These are phyloP conservation scores for Scheffersomyces segobiensis DNA, from an alignment of 1,139 yeast genomes.

Conservation along the genomic window DNA sequence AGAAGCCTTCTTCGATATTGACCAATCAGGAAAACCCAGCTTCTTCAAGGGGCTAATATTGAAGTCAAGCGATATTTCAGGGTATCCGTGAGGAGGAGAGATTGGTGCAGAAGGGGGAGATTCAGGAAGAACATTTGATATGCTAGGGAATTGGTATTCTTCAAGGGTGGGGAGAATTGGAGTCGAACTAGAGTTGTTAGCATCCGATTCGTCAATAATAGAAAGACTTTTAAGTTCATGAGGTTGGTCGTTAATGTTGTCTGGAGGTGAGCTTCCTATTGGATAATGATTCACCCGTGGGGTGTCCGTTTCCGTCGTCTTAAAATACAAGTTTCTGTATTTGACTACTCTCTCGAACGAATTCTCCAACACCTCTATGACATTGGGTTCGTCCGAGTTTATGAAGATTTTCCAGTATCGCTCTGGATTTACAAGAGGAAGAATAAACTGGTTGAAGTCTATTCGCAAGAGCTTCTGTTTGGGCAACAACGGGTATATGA, in stretches of 20 bases:
- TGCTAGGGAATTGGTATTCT: conserved; percentile 5
- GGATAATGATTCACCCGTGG: background rate
- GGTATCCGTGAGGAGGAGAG: conserved; percentile 31
- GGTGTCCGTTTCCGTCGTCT: background rate
- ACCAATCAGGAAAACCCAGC: conserved; percentile 9
- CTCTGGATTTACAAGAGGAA: conserved; percentile 70
- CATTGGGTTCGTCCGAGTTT: conserved; percentile 33
- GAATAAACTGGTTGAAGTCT: conserved; percentile 51
- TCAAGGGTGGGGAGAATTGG: background rate
- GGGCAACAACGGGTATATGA: conserved; percentile 68
- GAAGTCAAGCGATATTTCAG: conserved; percentile 1
- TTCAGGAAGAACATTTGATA: conserved; percentile 34
- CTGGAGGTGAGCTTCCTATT: background rate
- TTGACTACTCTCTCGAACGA: conserved; percentile 43
- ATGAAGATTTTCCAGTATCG: conserved; percentile 68
- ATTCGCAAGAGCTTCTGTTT: conserved; percentile 58
- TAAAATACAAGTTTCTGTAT: conserved; percentile 42
- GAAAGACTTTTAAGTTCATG: conserved; percentile 14
- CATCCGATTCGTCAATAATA: conserved; percentile 14
- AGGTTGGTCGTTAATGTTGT: conserved; percentile 15
- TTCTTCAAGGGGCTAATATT: conserved; percentile 8
- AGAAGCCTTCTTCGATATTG: conserved; percentile 21
- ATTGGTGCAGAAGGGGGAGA: conserved; percentile 50
- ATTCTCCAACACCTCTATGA: conserved; percentile 35
- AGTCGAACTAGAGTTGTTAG: background rate